phyloP scores from a whole-genome alignment of 768 basidiomycete species.

The Serendipita sp. region DNA sequence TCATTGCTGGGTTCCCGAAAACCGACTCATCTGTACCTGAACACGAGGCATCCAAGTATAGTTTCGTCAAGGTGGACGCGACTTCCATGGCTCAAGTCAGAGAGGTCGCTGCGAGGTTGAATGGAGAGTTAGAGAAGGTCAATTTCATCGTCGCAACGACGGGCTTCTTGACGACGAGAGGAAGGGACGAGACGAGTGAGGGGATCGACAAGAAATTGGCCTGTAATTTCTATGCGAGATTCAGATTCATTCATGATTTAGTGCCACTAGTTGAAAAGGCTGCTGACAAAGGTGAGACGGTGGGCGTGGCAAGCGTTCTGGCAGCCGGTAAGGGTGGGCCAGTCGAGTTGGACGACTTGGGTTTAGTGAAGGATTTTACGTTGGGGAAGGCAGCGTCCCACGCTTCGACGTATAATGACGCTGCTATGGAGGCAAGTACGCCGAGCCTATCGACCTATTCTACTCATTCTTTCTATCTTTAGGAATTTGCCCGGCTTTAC shows the following conservation, averaged over 20 bases:
- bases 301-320: conserved; percentile 22
- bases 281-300: too few relatives aligned
- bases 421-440: conserved; percentile 33
- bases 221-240: conserved; percentile 36
- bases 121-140: conserved; percentile 25
- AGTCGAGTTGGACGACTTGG: conserved; percentile 16
- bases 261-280: neutral
- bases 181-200: conserved; percentile 8
- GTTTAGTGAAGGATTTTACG: conserved; percentile 32
- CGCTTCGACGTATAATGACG: conserved; percentile 33
- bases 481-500: conserved; percentile 9
- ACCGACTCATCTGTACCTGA: conserved; percentile 10
- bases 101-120: conserved; percentile 18
- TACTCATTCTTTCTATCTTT: neutral
- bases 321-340: conserved; percentile 30
- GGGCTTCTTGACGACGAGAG: conserved; percentile 26
- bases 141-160: conserved; percentile 37
- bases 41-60: conserved; percentile 17
- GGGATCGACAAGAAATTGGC: conserved; percentile 16
- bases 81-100: conserved; percentile 37
- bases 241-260: conserved; percentile 33
- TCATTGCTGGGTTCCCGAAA: conserved; percentile 12
- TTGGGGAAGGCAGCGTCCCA: conserved; percentile 20
- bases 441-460: neutral
- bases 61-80: conserved; percentile 39